phyloP scores from a whole-genome alignment of 2,329 filamentous ascomycete species.

The Dothidotthia symphoricarpi region DNA sequence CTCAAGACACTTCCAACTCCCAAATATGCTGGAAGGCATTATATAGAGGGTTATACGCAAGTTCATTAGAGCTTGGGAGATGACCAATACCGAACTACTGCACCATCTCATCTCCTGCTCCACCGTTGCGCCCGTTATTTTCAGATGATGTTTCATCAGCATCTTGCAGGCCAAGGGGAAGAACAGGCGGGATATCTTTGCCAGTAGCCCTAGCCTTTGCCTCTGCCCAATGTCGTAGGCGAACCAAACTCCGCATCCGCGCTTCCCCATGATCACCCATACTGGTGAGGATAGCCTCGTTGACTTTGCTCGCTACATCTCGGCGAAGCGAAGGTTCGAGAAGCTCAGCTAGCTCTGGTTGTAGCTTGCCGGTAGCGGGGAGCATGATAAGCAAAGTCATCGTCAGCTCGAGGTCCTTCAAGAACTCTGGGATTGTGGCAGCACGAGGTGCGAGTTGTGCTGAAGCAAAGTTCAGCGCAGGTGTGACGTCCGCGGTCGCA shows the following conservation, averaged over 20 bases:
- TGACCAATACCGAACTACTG: constrained; percentile 17
- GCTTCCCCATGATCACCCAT: constrained; percentile 74
- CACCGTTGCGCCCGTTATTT: constrained; percentile 36
- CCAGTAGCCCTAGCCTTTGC: constrained; percentile 52
- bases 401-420: constrained; percentile 84
- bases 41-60: too few species aligned
- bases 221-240: constrained; percentile 84
- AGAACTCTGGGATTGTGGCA: constrained; percentile 74
- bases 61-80: too few species aligned
- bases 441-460: constrained; percentile 84
- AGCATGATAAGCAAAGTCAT: constrained; percentile 91
- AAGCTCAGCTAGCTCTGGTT: constrained; percentile 71
- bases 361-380: constrained; percentile 63
- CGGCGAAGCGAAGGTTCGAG: constrained; percentile 76
- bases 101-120: constrained; percentile 39
- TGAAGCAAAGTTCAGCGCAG: constrained; percentile 83
- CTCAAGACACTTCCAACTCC: too few species aligned
- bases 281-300: constrained; percentile 77
- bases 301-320: constrained; percentile 83
- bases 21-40: too few species aligned
- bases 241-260: constrained; percentile 76
- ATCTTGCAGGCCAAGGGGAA: constrained; percentile 47
- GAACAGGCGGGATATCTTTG: constrained; percentile 42
- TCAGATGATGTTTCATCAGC: constrained; percentile 24
- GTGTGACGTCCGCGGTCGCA: constrained; percentile 68